These are phyloP conservation scores for Aspergillus cejpii DNA, from an alignment of 2,329 filamentous ascomycete genomes.

Conservation along the genomic window DNA sequence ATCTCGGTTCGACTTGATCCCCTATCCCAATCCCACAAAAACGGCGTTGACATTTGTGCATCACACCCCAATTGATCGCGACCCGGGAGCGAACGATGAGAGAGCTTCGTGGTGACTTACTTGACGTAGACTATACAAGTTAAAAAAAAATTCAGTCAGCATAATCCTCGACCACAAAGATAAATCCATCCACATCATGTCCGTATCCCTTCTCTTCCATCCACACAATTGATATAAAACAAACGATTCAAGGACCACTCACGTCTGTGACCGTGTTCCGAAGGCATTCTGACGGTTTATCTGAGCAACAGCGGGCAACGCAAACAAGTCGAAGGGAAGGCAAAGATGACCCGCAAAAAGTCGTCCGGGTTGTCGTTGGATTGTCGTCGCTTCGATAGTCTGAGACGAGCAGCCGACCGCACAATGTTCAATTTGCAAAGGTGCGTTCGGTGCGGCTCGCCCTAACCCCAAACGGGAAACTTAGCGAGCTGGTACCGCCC, in stretches of 20 bases:
- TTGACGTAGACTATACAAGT: conserved; percentile 69
- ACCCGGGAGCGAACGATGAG: conserved; percentile 14
- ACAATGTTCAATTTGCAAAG: conserved; percentile 37
- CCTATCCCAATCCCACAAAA: conserved; percentile 7
- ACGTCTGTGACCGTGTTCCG: conserved; percentile 83
- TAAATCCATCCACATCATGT: conserved; percentile 5
- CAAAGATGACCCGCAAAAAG: conserved; percentile 38
- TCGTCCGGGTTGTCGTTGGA: conserved; percentile 38
- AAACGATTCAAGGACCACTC: conserved; percentile 45
- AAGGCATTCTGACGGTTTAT: conserved; percentile 68
- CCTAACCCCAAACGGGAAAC: conserved; percentile 33
- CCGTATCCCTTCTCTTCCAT: conserved; percentile 8
- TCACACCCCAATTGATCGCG: conserved; percentile 16
- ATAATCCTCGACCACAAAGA: conserved; percentile 10
- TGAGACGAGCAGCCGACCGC: conserved; percentile 20
- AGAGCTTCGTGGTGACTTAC: conserved; percentile 52
- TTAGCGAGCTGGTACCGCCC: conserved; percentile 30
- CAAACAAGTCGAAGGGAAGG: conserved; percentile 39
- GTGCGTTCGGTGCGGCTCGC: conserved; percentile 32
- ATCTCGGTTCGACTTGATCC: conserved; percentile 7
- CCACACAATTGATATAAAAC: conserved; percentile 15
- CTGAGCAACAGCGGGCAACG: conserved; percentile 39
- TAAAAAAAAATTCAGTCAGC: conserved; percentile 28
- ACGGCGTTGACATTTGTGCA: conserved; percentile 3
- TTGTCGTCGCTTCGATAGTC: conserved; percentile 39